Percentiles rank a stretch among this genome's conserved stretches.
Conservation (phyloP, 371 early-diverging fungal genomes). For the Apophysomyces sp. region DNA sequence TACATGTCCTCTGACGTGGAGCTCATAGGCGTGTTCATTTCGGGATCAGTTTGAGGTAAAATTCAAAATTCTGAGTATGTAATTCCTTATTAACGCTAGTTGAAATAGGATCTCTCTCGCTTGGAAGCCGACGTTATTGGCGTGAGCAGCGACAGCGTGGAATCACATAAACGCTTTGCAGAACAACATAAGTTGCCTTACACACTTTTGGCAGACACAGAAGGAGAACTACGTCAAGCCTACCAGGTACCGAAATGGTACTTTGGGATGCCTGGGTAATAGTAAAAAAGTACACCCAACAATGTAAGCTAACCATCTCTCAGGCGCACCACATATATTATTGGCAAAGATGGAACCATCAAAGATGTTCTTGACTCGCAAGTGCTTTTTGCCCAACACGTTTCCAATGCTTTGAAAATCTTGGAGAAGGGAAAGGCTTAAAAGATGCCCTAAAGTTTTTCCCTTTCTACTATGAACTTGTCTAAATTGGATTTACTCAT, state of each 20-base stretch:
- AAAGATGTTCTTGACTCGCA: constrained; percentile 31
- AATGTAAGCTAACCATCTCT: background rate
- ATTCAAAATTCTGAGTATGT: background rate
- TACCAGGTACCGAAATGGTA: constrained; percentile 21
- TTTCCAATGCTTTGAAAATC: constrained; percentile 10
- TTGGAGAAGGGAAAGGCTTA: background rate
- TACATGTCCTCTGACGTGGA: no score
- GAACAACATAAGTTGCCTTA: constrained; percentile 22
- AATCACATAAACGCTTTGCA: constrained; percentile 27
- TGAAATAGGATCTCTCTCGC: constrained; percentile 11
- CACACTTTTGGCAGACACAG: constrained; percentile 26
- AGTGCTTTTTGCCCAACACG: constrained; percentile 24
- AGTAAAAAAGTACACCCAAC: background rate
- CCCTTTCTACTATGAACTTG: no score
- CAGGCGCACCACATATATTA: constrained; percentile 34
- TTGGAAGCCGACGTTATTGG: constrained; percentile 26
- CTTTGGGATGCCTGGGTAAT: constrained; percentile 22
- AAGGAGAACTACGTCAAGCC: constrained; percentile 21
- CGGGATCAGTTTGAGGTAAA: constrained; percentile 22
- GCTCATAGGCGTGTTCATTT: constrained; percentile 20
- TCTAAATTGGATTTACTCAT: no score
- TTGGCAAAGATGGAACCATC: constrained; percentile 29
- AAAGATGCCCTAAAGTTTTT: no score
- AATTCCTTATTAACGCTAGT: background rate
- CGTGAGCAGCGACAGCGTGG: constrained; percentile 26